Base-by-base conservation (phyloP, 257 asterid species). In the Voacanga thouarsii region DNA sequence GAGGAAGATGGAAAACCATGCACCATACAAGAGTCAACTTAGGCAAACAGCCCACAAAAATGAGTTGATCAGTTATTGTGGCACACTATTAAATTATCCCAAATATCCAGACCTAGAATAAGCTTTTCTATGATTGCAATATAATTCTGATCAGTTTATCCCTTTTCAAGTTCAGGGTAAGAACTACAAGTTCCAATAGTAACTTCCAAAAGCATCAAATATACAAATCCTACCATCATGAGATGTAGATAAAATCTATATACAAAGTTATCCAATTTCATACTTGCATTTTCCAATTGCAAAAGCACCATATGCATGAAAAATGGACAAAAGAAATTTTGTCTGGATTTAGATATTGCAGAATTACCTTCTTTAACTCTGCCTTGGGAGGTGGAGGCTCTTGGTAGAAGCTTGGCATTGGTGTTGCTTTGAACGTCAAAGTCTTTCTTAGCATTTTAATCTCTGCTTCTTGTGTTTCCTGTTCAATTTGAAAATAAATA, bases 361-460 rank as follows among this genome's bases (percentile, higher is more conserved):
- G 71, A 78, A 19, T 67, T 82, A 95, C 98, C 98, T 95, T 95
- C 91, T 92, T 95, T 79, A 95, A 81, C 75, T 95, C 99, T 78
- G 85, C 87, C 85, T 91, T 93, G 2, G 94, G 96, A 77, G 99
- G 99, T 28, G 94, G 80, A 84, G 99, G 99, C 83, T 93, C 99
- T 85, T 91, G 99, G 85, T 95, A 95, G 87, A 95, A 95, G 86
- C 88, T 95, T 28, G 99, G 99, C 99, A 95, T 91, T 1, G 99
- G 99, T 75, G 94, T 91, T 33, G 99, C 99, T 85, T 95, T 95
- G 84, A 95, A 95, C 84, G 81, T 92, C 90, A 95, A 85, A 74
- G 85, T 88, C 82, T 93, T 95, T 83, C 99, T 85, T 79, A 93
- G 79, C 94, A 83, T 90, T 87, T 81, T 95, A 68, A 95, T 85